Evolutionary conservation across 2,329 filamentous ascomycete genomes (phyloP).

Genomic region (Hypocreales sp.): DNA sequence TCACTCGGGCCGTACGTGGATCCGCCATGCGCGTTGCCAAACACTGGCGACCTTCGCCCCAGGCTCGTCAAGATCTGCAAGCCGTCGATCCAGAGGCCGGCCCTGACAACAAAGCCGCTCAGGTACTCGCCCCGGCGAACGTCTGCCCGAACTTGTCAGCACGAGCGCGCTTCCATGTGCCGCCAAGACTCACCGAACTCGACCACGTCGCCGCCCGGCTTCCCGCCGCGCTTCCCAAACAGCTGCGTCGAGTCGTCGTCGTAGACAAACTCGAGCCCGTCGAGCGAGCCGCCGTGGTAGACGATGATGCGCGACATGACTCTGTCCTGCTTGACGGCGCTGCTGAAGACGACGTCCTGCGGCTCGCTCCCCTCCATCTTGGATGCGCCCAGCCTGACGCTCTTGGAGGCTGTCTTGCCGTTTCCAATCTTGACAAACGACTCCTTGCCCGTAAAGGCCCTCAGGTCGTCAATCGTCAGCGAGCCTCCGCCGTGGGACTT

Average conservation of each 20-base stretch:
- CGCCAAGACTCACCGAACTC: conserved; percentile 53
- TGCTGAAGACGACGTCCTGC: conserved; percentile 61
- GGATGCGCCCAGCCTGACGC: conserved; percentile 58
- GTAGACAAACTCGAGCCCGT: conserved; percentile 86
- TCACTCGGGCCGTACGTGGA: conserved; percentile 77
- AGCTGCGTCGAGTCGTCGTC: conserved; percentile 74
- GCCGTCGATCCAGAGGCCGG: conserved; percentile 72
- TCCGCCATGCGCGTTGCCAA: conserved; percentile 67
- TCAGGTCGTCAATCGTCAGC: conserved; percentile 64
- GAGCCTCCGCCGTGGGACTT: conserved; percentile 63
- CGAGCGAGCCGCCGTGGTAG: conserved; percentile 61
- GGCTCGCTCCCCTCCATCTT: conserved; percentile 54
- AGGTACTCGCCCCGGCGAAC: conserved; percentile 73
- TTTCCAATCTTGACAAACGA: conserved; percentile 59
- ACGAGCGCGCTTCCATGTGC: neutral
- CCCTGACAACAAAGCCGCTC: conserved; percentile 70
- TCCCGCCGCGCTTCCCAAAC: conserved; percentile 69
- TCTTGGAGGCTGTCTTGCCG: conserved; percentile 55
- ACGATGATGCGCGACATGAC: conserved; percentile 61
- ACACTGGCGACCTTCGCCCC: conserved; percentile 73
- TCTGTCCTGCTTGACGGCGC: conserved; percentile 50
- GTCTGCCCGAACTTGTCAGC: conserved; percentile 35
- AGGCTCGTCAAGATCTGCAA: conserved; percentile 80
- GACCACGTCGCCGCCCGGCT: conserved; percentile 56
- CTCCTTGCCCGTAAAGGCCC: conserved; percentile 52